phyloP scores from a whole-genome alignment of 2,329 filamentous ascomycete species.

The Neofusicoccum kwambonambiense region DNA sequence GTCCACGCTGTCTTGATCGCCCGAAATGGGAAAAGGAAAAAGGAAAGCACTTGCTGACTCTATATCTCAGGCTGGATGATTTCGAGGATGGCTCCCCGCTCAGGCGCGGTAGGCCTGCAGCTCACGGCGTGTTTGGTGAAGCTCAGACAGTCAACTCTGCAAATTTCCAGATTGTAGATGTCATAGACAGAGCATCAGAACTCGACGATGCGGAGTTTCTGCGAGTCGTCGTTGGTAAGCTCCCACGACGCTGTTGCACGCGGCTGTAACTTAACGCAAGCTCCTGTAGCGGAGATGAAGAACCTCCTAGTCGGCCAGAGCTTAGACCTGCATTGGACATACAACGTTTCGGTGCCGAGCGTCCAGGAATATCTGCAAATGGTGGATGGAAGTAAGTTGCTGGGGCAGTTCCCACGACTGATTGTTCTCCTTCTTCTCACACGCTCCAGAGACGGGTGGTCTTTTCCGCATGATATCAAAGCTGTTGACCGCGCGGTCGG shows the following conservation, averaged over 20 bases:
- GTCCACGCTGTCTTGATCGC: background rate
- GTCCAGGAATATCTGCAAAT: slow-evolving; percentile 51
- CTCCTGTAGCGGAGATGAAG: slow-evolving; percentile 38
- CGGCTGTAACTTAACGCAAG: background rate
- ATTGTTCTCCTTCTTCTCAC: background rate
- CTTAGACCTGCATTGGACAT: slow-evolving; percentile 50
- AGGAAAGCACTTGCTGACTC: too few species aligned
- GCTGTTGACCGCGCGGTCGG: background rate
- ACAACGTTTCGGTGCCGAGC: slow-evolving; percentile 45
- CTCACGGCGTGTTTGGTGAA: slow-evolving; percentile 50
- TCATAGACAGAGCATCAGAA: slow-evolving; percentile 39
- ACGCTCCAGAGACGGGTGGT: background rate
- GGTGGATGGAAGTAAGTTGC: slow-evolving; percentile 39
- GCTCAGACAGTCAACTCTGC: slow-evolving; percentile 54
- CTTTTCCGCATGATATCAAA: background rate
- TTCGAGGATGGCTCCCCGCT: slow-evolving; percentile 51
- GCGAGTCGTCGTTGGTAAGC: background rate
- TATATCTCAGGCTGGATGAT: slow-evolving; percentile 38
- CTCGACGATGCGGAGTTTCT: background rate
- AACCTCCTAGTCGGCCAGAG: slow-evolving; percentile 50
- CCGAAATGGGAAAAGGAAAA: too few species aligned
- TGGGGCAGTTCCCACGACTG: background rate
- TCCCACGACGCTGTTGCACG: too few species aligned
- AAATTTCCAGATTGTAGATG: slow-evolving; percentile 50
- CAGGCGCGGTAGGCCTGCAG: slow-evolving; percentile 48